A percentile compares a stretch with the other conserved stretches of the same genome.
Conservation (phyloP, 1,284 basidiomycete genomes). For the Papiliotrema fonsecae region DNA sequence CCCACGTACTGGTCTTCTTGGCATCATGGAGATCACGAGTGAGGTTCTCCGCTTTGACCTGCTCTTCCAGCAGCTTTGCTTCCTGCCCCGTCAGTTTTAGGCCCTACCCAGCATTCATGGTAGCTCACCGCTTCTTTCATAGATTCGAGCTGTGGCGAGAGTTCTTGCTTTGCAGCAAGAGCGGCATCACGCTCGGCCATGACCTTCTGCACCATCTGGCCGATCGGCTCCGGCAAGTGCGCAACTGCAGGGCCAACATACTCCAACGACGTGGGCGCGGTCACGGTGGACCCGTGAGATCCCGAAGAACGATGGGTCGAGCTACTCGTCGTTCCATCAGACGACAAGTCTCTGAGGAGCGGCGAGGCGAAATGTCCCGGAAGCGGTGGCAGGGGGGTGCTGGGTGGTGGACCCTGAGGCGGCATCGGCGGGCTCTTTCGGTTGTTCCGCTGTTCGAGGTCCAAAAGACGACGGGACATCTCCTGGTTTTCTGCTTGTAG, state of each 20-base stretch:
- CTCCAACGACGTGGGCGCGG: not conserved
- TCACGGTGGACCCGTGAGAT: conserved; percentile 3
- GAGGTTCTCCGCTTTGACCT: conserved; percentile 20
- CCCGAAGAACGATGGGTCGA: conserved; percentile 9
- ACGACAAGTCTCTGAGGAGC: conserved; percentile 7
- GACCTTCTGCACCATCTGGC: conserved; percentile 12
- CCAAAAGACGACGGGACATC: conserved; percentile 12
- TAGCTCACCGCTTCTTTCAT: conserved; percentile 16
- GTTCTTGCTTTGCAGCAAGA: conserved; percentile 10
- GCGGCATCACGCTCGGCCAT: conserved; percentile 15
- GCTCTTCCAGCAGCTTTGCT: conserved; percentile 17
- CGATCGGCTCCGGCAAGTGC: conserved; percentile 10
- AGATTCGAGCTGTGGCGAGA: conserved; percentile 8
- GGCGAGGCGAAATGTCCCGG: conserved; percentile 12
- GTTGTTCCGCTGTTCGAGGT: conserved; percentile 17
- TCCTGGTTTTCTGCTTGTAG: conserved; percentile 20
- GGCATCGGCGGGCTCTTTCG: conserved; percentile 18
- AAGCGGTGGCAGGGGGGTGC: conserved; percentile 37
- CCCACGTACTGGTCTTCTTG: conserved; percentile 21
- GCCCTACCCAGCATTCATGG: not conserved
- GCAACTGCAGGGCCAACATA: conserved; percentile 6
- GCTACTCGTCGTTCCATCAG: conserved; percentile 9
- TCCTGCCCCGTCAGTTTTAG: conserved; percentile 15
- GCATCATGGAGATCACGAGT: conserved; percentile 24
- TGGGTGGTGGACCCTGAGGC: conserved; percentile 42